Conservation (phyloP, 306 rosid species). For the Lathyrus tuberosus region DNA sequence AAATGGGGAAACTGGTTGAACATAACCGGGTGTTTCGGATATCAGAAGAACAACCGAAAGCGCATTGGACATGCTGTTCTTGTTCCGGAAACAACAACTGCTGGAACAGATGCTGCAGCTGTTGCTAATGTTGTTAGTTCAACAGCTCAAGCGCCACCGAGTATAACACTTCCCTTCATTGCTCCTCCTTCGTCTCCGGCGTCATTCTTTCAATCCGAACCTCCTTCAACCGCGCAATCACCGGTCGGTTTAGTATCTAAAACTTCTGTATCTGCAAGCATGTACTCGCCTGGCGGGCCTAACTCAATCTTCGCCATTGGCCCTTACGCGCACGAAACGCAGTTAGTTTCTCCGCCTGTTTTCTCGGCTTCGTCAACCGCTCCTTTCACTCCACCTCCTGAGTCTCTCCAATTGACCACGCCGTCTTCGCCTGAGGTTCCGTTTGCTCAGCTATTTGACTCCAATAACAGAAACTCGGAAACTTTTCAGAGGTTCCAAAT, state of each 20-base stretch:
- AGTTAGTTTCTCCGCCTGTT: conserved; percentile 90
- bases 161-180: conserved; percentile 64
- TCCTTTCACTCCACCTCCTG: conserved; percentile 94
- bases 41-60: conserved; percentile 56
- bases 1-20: conserved; percentile 82
- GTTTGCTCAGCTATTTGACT: conserved; percentile 84
- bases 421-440: conserved; percentile 99
- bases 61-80: conserved; percentile 75
- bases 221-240: conserved; percentile 82
- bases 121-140: conserved; percentile 54
- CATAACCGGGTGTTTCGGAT: conserved; percentile 78
- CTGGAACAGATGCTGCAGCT: conserved; percentile 44
- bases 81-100: conserved; percentile 60
- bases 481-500: conserved; percentile 61
- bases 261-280: conserved; percentile 70
- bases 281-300: conserved; percentile 94
- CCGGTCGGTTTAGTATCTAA: conserved; percentile 59
- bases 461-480: conserved; percentile 56
- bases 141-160: conserved; percentile 51
- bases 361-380: conserved; percentile 96
- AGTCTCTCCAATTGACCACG: conserved; percentile 82
- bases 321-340: conserved; percentile 90
- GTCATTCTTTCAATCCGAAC: conserved; percentile 91
- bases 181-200: conserved; percentile 99
- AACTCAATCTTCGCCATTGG: conserved; percentile 90